Evolutionary conservation across 148 eudicot species (phyloP).

Genomic region (Drosera capensis): DNA sequence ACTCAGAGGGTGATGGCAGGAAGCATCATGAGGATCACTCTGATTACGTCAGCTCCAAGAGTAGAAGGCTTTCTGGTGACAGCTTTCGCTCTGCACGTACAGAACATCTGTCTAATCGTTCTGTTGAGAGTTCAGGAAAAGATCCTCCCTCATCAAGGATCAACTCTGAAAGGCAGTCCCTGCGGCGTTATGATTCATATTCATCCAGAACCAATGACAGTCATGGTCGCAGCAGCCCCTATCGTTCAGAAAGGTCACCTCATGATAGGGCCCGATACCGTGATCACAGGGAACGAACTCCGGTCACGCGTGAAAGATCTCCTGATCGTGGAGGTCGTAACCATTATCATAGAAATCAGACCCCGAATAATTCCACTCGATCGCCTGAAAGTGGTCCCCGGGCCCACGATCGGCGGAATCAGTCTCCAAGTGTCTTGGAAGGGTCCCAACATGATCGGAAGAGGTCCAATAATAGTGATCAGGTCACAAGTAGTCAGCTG

Average conservation of each 20-base stretch:
- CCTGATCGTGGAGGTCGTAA: slow-evolving; percentile 19
- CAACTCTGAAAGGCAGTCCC: slow-evolving; percentile 40
- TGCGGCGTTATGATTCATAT: slow-evolving; percentile 44
- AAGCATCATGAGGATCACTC: slow-evolving; percentile 41
- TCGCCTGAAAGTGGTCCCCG: slow-evolving; percentile 21
- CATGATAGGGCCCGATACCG: slow-evolving; percentile 50
- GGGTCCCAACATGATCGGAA: slow-evolving; percentile 27
- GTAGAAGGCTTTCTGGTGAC: slow-evolving; percentile 57
- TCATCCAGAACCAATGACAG: slow-evolving; percentile 48
- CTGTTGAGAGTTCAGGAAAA: slow-evolving; percentile 33
- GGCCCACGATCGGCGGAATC: slow-evolving; percentile 18
- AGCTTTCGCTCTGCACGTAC: slow-evolving; percentile 24
- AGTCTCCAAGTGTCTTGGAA: slow-evolving; percentile 28
- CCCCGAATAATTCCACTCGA: slow-evolving; percentile 20
- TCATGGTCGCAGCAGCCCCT: slow-evolving; percentile 52
- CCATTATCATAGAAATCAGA: slow-evolving; percentile 14
- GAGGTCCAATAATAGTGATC: slow-evolving; percentile 23
- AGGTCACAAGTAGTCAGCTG: slow-evolving; percentile 26
- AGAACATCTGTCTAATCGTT: slow-evolving; percentile 39
- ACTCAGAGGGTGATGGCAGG: slow-evolving; percentile 43
- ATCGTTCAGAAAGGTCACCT: slow-evolving; percentile 61
- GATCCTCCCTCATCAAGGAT: slow-evolving; percentile 30
- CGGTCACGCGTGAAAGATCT: slow-evolving; percentile 43
- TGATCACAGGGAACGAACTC: slow-evolving; percentile 47
- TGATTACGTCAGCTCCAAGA: slow-evolving; percentile 46